phyloP scores from a whole-genome alignment of 305 asterid genomes.

The Fraxinus latifolia region DNA sequence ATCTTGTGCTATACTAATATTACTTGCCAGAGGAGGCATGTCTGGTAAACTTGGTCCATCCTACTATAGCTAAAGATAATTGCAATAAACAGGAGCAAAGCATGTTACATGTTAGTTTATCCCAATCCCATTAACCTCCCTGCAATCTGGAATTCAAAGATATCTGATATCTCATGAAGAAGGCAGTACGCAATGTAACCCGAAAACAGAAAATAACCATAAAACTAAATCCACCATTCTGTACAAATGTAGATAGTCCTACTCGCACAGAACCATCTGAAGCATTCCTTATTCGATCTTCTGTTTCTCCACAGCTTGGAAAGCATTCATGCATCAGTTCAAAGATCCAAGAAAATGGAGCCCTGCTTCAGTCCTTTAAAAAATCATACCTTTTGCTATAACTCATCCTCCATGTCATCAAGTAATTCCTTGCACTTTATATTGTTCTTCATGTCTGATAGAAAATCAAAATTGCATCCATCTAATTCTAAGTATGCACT shows the following conservation, averaged over 20 bases:
- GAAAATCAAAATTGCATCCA: conserved; percentile 9
- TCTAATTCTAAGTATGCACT: conserved; percentile 8
- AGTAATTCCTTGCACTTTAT: conserved; percentile 8
- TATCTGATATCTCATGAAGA: background rate
- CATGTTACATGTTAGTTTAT: background rate
- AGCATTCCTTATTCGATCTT: background rate
- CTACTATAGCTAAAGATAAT: background rate
- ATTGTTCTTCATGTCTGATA: conserved; percentile 4
- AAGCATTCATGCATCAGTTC: background rate
- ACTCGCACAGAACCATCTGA: background rate
- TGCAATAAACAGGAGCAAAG: background rate
- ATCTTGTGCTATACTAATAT: background rate
- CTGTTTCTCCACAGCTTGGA: background rate
- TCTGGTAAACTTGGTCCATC: conserved; percentile 13
- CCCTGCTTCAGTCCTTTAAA: background rate
- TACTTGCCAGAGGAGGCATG: conserved; percentile 10
- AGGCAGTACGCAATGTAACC: background rate
- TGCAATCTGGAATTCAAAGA: background rate
- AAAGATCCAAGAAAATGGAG: background rate
- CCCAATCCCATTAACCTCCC: background rate
- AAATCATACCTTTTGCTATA: background rate
- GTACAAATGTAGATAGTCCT: conserved; percentile 1
- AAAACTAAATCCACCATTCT: conserved; percentile 3
- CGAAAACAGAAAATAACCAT: background rate
- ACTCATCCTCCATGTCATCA: conserved; percentile 12